Conservation (phyloP, 1,284 basidiomycete species). For the Albatrellus sp. region DNA sequence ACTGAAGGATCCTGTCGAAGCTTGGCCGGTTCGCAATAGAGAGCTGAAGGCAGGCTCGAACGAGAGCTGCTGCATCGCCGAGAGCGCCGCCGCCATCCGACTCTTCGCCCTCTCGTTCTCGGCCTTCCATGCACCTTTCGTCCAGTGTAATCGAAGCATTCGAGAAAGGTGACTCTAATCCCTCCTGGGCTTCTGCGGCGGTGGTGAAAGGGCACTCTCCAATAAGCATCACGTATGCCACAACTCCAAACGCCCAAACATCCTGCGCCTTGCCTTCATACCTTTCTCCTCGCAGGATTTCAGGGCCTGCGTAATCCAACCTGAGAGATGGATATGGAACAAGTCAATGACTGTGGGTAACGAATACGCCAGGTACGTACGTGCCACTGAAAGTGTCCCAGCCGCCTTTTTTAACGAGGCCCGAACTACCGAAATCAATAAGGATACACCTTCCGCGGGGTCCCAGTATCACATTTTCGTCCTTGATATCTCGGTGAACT, state of each 20-base stretch:
- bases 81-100: constrained; percentile 70
- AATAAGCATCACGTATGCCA: constrained; percentile 89
- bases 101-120: constrained; percentile 61
- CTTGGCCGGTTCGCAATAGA: constrained; percentile 65
- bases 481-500: constrained; percentile 98
- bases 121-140: constrained; percentile 62
- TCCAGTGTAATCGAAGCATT: constrained; percentile 62
- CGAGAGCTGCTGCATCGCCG: constrained; percentile 70
- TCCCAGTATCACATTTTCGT: constrained; percentile 89
- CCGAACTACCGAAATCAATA: constrained; percentile 95
- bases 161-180: constrained; percentile 62
- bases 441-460: constrained; percentile 71
- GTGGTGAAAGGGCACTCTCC: constrained; percentile 93
- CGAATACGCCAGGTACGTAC: constrained; percentile 31
- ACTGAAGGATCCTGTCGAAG: constrained; percentile 69
- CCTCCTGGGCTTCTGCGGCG: constrained; percentile 73
- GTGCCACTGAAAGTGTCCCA: constrained; percentile 97
- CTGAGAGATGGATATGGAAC: constrained; percentile 26
- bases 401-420: constrained; percentile 69
- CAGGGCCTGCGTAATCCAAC: constrained; percentile 94
- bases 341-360: constrained; percentile 4
- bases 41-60: constrained; percentile 68
- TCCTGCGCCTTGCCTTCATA: constrained; percentile 97
- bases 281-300: constrained; percentile 89
- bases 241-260: constrained; percentile 97